phyloP scores from a whole-genome alignment of 176 grass and related monocot species.

The Hsuehochloa calcarea region DNA sequence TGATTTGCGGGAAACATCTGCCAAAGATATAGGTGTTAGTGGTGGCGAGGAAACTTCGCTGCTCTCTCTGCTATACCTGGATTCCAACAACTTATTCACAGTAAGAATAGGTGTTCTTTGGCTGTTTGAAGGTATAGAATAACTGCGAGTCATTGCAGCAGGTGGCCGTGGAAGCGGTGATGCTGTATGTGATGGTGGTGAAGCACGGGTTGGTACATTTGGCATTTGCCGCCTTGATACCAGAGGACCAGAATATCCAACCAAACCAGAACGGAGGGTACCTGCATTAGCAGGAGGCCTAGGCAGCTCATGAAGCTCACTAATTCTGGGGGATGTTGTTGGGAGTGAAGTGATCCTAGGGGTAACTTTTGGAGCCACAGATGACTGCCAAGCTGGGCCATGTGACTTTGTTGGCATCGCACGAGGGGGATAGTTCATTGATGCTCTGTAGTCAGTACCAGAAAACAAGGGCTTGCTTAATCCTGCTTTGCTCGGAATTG shows the following conservation, averaged over 20 bases:
- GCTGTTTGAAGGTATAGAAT: constrained; percentile 72
- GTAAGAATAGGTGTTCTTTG: constrained; percentile 63
- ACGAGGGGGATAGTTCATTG: constrained; percentile 39
- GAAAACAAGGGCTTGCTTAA: constrained; percentile 50
- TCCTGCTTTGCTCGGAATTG: constrained; percentile 65
- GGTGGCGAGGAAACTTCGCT: constrained; percentile 58
- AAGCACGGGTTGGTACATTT: constrained; percentile 34
- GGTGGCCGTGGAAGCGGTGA: constrained; percentile 78
- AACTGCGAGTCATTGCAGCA: constrained; percentile 60
- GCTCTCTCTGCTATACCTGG: constrained; percentile 48
- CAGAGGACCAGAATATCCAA: constrained; percentile 94
- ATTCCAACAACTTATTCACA: constrained; percentile 58
- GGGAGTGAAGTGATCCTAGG: constrained; percentile 47
- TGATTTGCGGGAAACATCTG: constrained; percentile 42
- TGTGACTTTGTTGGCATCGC: constrained; percentile 40
- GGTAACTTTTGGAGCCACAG: constrained; percentile 45
- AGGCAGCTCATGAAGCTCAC: constrained; percentile 91
- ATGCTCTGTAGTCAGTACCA: constrained; percentile 34
- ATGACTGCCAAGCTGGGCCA: constrained; percentile 37
- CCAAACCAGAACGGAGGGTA: constrained; percentile 39
- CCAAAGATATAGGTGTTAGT: constrained; percentile 54
- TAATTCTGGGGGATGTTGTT: constrained; percentile 65
- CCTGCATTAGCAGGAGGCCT: constrained; percentile 62
- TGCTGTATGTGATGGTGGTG: constrained; percentile 44
- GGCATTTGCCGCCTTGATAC: constrained; percentile 59